Evolutionary conservation across 805 yeast species (phyloP), one percentile per base, ranked within the genome.

Genomic region (Cyberlindnera nakhonratchasimensis): DNA sequence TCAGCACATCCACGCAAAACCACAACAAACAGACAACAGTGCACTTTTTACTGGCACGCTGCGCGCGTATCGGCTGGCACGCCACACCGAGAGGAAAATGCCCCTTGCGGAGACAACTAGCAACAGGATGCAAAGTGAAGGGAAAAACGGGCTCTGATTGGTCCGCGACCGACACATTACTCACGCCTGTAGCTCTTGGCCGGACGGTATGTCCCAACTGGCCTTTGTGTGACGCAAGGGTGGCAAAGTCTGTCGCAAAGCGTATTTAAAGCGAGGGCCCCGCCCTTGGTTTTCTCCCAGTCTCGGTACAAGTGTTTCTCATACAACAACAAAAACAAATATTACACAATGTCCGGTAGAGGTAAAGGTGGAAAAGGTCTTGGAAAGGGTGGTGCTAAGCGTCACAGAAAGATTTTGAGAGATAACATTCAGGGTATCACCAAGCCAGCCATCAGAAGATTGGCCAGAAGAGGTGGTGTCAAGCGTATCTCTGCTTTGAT

Each of bases 401-500:
- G 99, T 76, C 99, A 91, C 89, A 88, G 98, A 83, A 90, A 90
- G 87, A 87, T 91, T 74, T 80, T 90, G 58, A 90, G 98, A 81
- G 99, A 93, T 74, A 93, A 91, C 91, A 91, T 93, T 61, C 97
- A 90, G 77, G 99, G 99, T 80, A 91, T 91, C 70, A 91, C 99
- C 53, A 91, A 91, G 82, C 99, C 99, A 69, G 99, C 99, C 66
- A 91, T 91, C 68, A 89, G 99, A 80, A 91, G 99, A 87, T 85
- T 91, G 65, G 99, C 99, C 40, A 91, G 99, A 84, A 89, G 99
- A 87, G 99, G 99, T 78, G 99, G 99, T 90, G 99, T 91, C 68
- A 91, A 91, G 85, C 96, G 99, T 86, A 91, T 91, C 65, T 91
- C 98, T 53, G 98, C 96, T 71, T 78, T 90, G 69, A 91, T 91